phyloP scores from a whole-genome alignment of 1,284 basidiomycete species.

The Limonomyces culmigenus region DNA sequence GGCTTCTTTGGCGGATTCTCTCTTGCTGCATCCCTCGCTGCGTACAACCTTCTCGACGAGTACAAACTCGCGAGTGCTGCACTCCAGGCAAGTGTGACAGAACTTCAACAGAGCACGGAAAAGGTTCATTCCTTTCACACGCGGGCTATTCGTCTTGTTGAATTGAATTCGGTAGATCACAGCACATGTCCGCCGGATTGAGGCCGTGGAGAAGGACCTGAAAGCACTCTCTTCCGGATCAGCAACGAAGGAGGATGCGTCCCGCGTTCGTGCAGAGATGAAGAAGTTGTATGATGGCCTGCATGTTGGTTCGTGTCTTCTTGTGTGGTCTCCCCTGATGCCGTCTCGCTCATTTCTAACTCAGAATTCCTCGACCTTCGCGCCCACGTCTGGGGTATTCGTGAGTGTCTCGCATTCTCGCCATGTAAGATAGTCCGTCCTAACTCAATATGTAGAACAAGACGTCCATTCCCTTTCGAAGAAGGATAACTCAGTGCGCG shows the following conservation, averaged over 20 bases:
- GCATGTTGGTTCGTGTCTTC: constrained; percentile 42
- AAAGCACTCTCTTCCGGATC: constrained; percentile 53
- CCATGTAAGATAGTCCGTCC: constrained; percentile 5
- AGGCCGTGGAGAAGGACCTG: constrained; percentile 78
- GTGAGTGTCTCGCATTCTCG: constrained; percentile 28
- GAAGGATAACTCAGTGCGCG: too few relatives aligned
- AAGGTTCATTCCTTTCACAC: too few relatives aligned
- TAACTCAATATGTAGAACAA: constrained; percentile 37
- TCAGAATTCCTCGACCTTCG: constrained; percentile 63
- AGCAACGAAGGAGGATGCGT: constrained; percentile 65
- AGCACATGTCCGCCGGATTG: constrained; percentile 70
- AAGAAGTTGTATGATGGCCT: constrained; percentile 76
- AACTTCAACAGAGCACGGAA: constrained; percentile 69
- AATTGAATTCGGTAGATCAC: constrained; percentile 47
- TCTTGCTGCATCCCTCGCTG: constrained; percentile 66
- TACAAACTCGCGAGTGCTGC: constrained; percentile 76
- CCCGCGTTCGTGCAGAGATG: constrained; percentile 57
- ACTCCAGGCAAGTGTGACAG: constrained; percentile 74
- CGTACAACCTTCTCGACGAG: constrained; percentile 80
- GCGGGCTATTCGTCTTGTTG: constrained; percentile 4
- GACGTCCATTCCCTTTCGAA: constrained; percentile 60
- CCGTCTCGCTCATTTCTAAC: constrained; percentile 2
- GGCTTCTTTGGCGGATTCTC: constrained; percentile 87
- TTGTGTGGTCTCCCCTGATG: constrained; percentile 2
- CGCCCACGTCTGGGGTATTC: constrained; percentile 69